phyloP scores from a whole-genome alignment of 306 rosid species.

The Lathyrus sativus region DNA sequence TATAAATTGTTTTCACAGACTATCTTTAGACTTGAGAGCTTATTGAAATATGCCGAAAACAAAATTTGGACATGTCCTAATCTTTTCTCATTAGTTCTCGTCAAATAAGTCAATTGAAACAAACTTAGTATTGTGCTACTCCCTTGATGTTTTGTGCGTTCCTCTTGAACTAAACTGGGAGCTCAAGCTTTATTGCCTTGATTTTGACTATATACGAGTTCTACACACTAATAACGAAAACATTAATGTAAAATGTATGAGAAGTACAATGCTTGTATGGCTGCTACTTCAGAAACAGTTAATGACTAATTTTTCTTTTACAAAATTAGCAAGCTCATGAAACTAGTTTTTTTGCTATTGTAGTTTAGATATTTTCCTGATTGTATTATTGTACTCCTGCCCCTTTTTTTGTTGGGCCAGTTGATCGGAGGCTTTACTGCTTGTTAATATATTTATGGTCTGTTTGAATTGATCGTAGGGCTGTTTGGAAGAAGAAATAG shows the following conservation, averaged over 20 bases:
- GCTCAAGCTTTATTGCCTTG: slow-evolving; percentile 21
- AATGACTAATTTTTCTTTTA: neutral
- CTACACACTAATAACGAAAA: slow-evolving; percentile 15
- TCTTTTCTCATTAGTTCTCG: too few species aligned
- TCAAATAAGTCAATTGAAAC: neutral
- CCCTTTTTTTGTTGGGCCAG: too few species aligned
- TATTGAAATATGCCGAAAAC: neutral
- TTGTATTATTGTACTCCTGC: too few species aligned
- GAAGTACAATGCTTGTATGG: neutral
- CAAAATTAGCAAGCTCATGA: slow-evolving; percentile 29
- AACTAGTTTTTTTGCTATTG: neutral
- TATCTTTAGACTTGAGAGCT: too few species aligned
- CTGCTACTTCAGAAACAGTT: slow-evolving; percentile 9
- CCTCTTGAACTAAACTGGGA: slow-evolving; percentile 27
- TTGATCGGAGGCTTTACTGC: too few species aligned
- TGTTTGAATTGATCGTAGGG: too few species aligned
- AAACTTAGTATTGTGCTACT: slow-evolving; percentile 1
- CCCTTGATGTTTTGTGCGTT: neutral
- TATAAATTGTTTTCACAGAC: too few species aligned
- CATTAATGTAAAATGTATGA: slow-evolving; percentile 24
- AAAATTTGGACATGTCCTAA: too few species aligned
- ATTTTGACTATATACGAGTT: slow-evolving; percentile 16
- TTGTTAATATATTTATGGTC: too few species aligned
- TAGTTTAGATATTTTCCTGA: too few species aligned
- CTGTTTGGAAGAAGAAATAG: neutral